Conservation (phyloP, 1,284 basidiomycete species). For the Phenoliferia sp. region DNA sequence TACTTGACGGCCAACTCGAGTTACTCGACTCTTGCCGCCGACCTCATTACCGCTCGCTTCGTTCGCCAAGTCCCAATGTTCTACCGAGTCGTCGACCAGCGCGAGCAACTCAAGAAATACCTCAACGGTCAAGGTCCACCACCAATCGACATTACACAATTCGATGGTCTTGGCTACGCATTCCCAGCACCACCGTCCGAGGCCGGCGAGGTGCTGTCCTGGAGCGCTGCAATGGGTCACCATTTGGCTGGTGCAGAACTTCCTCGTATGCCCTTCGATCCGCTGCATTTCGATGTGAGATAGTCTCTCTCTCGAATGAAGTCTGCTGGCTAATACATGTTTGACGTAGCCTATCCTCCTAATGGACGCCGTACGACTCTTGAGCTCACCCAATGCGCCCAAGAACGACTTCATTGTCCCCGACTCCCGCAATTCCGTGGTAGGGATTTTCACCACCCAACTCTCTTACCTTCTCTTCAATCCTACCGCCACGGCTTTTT, state of each 20-base stretch:
- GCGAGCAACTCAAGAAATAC: slow-evolving; percentile 12
- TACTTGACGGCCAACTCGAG: slow-evolving; percentile 30
- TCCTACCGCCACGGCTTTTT: slow-evolving; percentile 14
- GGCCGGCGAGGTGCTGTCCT: slow-evolving; percentile 12
- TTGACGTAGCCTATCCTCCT: slow-evolving; percentile 28
- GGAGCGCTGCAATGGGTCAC: slow-evolving; percentile 14
- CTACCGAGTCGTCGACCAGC: slow-evolving; percentile 16
- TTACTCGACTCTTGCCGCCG: slow-evolving; percentile 20
- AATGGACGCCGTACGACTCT: slow-evolving; percentile 35
- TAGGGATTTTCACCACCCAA: slow-evolving; percentile 30
- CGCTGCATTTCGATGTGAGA: slow-evolving; percentile 31
- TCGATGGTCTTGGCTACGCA: slow-evolving; percentile 32
- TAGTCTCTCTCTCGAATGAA: neutral
- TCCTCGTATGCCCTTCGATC: slow-evolving; percentile 30
- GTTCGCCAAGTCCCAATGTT: slow-evolving; percentile 21
- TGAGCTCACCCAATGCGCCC: slow-evolving; percentile 21
- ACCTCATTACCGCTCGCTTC: slow-evolving; percentile 31
- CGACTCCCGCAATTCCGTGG: slow-evolving; percentile 18
- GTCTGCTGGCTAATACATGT: neutral
- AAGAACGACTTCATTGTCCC: neutral
- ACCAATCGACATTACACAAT: slow-evolving; percentile 1
- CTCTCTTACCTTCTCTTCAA: slow-evolving; percentile 33
- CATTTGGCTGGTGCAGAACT: slow-evolving; percentile 8
- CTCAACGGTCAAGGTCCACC: neutral
- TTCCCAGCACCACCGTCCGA: slow-evolving; percentile 33